These are phyloP conservation scores for Paramecium pentaurelia DNA, from an alignment of 73 alveolate species.

Conservation along the genomic window DNA sequence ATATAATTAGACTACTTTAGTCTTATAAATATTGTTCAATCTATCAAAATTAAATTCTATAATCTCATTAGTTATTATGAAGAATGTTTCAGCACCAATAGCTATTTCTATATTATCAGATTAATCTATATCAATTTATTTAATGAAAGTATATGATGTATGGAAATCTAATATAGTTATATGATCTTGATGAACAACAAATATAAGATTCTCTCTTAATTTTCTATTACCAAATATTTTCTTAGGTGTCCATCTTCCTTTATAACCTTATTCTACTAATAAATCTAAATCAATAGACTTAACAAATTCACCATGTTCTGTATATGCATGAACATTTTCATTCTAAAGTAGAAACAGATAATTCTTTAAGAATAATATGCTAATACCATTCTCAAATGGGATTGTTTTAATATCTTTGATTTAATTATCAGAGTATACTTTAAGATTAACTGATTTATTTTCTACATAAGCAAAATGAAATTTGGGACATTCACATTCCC, in stretches of 20 bases:
- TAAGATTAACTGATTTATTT: background rate
- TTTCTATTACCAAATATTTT: background rate
- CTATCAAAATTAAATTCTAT: background rate
- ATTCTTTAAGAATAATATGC: background rate
- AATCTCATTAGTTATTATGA: background rate
- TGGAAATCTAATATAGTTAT: background rate
- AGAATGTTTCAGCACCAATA: background rate
- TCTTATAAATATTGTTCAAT: background rate
- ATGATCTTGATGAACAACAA: background rate
- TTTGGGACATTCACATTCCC: slow-evolving; percentile 30
- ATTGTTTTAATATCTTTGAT: background rate
- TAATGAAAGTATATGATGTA: background rate
- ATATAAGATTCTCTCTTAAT: background rate
- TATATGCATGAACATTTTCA: background rate
- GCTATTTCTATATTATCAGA: background rate
- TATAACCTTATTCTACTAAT: background rate
- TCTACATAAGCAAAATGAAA: background rate
- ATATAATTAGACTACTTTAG: background rate
- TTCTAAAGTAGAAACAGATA: background rate
- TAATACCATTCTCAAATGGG: background rate
- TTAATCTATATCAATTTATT: background rate
- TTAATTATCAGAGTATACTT: background rate
- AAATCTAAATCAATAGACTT: background rate
- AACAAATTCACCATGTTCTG: background rate
- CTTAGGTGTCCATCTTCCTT: background rate